These are phyloP conservation scores for Boehmeria nivea DNA, from an alignment of 306 rosid genomes.

Conservation along the genomic window DNA sequence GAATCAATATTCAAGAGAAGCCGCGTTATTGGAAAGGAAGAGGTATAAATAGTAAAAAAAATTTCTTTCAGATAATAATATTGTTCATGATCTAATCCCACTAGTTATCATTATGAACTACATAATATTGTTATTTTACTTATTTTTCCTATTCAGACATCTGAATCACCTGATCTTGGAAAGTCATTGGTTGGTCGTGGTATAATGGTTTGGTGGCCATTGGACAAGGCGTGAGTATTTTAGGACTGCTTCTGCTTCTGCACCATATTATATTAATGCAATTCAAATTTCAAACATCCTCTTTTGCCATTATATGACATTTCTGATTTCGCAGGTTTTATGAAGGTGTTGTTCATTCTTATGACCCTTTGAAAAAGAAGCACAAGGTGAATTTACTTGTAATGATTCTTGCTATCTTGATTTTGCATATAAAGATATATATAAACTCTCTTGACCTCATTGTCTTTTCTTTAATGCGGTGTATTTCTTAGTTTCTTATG, in stretches of 20 bases:
- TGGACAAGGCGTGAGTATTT: conserved; percentile 56
- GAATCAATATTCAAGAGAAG: conserved; percentile 33
- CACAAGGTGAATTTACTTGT: conserved; percentile 50
- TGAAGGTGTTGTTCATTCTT: conserved; percentile 53
- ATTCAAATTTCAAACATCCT: not conserved
- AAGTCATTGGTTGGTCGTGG: conserved; percentile 46
- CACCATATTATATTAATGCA: too few relatives aligned
- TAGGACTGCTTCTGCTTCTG: conserved; percentile 7
- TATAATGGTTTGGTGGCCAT: conserved; percentile 85
- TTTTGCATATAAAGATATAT: conserved; percentile 13
- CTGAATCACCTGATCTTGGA: conserved; percentile 20
- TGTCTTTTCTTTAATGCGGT: too few relatives aligned
- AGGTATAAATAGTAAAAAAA: conserved; percentile 27
- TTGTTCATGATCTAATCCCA: not conserved
- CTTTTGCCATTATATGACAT: too few relatives aligned
- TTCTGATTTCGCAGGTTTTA: conserved; percentile 71
- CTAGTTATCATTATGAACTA: too few relatives aligned
- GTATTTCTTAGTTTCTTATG: not conserved
- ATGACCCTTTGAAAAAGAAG: conserved; percentile 43
- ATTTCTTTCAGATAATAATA: not conserved
- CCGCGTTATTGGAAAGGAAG: conserved; percentile 16
- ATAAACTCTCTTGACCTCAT: too few relatives aligned
- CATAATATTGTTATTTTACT: conserved; percentile 2
- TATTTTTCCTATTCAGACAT: conserved; percentile 29
- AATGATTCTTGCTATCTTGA: not conserved